Percentiles rank a stretch among this genome's conserved stretches.
Conservation (phyloP, 148 eudicot genomes). For the Rhododendron mucronatum region DNA sequence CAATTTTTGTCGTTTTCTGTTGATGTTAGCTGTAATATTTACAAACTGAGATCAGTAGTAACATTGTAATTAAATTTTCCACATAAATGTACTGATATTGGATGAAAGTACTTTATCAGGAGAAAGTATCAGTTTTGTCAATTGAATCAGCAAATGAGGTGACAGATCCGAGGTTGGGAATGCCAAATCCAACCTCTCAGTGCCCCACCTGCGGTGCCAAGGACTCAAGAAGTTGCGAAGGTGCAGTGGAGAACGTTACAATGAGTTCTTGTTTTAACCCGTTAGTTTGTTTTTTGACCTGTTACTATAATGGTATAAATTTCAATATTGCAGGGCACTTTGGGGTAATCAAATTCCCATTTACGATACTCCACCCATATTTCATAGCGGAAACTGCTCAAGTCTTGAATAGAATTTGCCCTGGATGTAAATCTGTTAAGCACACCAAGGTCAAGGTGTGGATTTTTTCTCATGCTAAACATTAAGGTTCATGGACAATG, state of each 20-base stretch:
- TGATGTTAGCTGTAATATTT: background rate
- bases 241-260: conserved; percentile 22
- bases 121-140: conserved; percentile 48
- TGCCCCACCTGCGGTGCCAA: conserved; percentile 82
- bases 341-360: conserved; percentile 67
- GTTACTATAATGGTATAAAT: background rate
- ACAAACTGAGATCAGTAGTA: background rate
- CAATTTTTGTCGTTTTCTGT: background rate
- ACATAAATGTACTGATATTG: background rate
- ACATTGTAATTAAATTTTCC: background rate
- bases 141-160: conserved; percentile 61
- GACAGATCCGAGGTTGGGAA: conserved; percentile 75
- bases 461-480: conserved; percentile 17
- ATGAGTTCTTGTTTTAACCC: background rate
- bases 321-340: conserved; percentile 70
- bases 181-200: conserved; percentile 62
- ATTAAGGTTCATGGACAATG: background rate
- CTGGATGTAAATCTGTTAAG: conserved; percentile 70
- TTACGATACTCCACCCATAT: conserved; percentile 72
- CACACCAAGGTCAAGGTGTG: conserved; percentile 61
- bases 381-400: conserved; percentile 74
- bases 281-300: background rate
- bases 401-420: conserved; percentile 79
- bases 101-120: conserved; percentile 35
- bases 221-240: conserved; percentile 65